Evolutionary conservation across 2,329 filamentous ascomycete species (phyloP).

Genomic region (Raffaelea arxii): DNA sequence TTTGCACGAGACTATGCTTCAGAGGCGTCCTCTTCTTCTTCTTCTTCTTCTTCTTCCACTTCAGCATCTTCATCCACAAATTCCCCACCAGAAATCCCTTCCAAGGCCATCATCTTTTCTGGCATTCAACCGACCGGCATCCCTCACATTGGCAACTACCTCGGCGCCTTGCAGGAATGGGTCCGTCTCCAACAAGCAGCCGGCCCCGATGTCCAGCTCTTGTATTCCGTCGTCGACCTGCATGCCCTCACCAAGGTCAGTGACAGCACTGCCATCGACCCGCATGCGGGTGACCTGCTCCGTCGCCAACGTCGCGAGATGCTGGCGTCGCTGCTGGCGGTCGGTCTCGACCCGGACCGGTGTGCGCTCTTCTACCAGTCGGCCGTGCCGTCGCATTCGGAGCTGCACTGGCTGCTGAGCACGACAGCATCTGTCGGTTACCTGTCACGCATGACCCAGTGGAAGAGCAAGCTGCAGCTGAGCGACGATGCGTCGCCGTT

Average conservation of each 20-base stretch:
- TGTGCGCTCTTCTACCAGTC: conserved; percentile 56
- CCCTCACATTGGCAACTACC: conserved; percentile 91
- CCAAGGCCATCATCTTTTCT: conserved; percentile 62
- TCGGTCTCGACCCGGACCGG: conserved; percentile 70
- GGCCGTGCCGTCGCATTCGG: conserved; percentile 67
- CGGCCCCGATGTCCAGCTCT: conserved; percentile 33
- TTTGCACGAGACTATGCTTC: background rate
- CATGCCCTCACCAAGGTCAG: conserved; percentile 66
- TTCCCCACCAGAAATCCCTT: conserved; percentile 4
- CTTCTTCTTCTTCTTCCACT: background rate
- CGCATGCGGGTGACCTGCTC: conserved; percentile 53
- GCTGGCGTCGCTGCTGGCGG: conserved; percentile 70
- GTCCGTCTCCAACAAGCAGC: conserved; percentile 62
- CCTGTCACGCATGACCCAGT: conserved; percentile 97
- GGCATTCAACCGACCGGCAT: conserved; percentile 94
- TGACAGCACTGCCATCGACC: conserved; percentile 18
- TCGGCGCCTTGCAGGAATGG: conserved; percentile 85
- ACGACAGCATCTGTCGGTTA: conserved; percentile 89
- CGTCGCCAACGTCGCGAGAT: conserved; percentile 60
- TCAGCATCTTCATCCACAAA: conserved; percentile 1
- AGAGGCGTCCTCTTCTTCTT: background rate
- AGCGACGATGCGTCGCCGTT: conserved; percentile 47
- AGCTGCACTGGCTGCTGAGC: conserved; percentile 95
- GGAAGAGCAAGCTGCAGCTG: conserved; percentile 81
- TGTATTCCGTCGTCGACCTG: conserved; percentile 86